Percentiles rank a stretch among this genome's conserved stretches.
Evolutionary conservation across 257 asterid genomes (phyloP).

Genomic region (Ilex asprella): DNA sequence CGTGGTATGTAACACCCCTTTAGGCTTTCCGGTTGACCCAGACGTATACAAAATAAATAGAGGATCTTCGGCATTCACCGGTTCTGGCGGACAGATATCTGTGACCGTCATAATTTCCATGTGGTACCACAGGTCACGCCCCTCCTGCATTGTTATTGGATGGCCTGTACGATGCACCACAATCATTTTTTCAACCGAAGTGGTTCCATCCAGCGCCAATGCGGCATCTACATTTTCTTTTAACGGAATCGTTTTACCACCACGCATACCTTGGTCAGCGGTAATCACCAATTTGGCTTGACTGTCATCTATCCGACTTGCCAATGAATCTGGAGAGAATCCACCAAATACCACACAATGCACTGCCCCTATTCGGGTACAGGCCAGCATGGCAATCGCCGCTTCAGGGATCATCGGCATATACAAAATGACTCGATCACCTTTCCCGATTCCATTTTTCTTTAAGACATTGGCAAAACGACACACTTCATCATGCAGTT

Average conservation of each 20-base stretch:
- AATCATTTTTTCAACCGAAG: neutral
- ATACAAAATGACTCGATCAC: neutral
- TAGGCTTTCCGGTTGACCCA: neutral
- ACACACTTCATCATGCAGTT: neutral
- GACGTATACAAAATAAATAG: neutral
- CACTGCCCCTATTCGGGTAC: neutral
- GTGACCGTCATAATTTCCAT: too few relatives aligned
- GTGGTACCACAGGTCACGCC: too few relatives aligned
- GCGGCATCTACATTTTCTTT: neutral
- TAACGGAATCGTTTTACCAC: neutral
- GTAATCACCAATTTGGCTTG: neutral
- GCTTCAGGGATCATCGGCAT: conserved; percentile 1
- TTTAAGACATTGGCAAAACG: neutral
- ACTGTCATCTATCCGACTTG: neutral
- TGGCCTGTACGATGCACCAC: neutral
- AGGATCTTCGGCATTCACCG: neutral
- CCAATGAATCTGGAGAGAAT: neutral
- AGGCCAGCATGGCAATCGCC: neutral
- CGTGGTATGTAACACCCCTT: neutral
- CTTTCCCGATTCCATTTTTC: neutral
- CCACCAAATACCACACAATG: neutral
- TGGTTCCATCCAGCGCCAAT: neutral
- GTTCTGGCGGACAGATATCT: neutral
- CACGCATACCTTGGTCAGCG: neutral
- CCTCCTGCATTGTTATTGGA: neutral